Base-by-base conservation (phyloP, 78 protist species). In the Parvularia atlantis region DNA sequence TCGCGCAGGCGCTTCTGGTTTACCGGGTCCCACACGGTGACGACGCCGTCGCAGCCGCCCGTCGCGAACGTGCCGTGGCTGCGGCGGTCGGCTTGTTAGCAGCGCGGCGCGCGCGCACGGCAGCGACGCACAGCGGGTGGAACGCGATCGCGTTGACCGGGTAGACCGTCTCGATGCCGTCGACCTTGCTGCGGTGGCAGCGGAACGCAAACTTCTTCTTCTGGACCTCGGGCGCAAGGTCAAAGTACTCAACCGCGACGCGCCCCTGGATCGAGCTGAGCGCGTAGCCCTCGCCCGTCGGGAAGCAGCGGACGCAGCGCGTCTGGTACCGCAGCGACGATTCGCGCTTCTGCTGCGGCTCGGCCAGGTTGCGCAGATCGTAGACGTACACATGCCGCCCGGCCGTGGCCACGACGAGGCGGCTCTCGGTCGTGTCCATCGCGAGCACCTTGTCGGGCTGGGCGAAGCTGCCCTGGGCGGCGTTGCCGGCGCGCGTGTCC, bases 1-100 rank as follows among this genome's bases (percentile, higher is more conserved):
- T 54, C 40, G 66, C 71, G 40, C 24, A 83, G 50, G 46, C 82
- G 79, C 82, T 85, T 87, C 69, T 80, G 74, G 77, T 80, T 75
- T 24, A 30, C 71, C 48, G 82, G 84, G 67, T 93, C 94, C 97
- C 97, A 93, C 26, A 83, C 69, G 53, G 72, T 75, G 50, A 94
- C 95, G 43, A 66, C 56, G 35, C 89, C 93, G 58, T 94, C 98
- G 68, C 91, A 81, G 4, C 98, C 98, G 46, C 96, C 98, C n/a
- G 96, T 90, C 24, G 98, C 98, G 62, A 94, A 90, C 19, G 93
- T 92, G 19, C 93, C 93, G 62, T 69, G 46, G 9, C 75, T 75
- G 59, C 33, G 41, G 1, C 26, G 26, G 11, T n/a, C n/a, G n/a
- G n/a, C n/a, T n/a, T n/a, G n/a, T n/a, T n/a, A n/a, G n/a, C n/a